Conservation (phyloP, 257 asterid genomes). For the Penstemon newberryi region DNA sequence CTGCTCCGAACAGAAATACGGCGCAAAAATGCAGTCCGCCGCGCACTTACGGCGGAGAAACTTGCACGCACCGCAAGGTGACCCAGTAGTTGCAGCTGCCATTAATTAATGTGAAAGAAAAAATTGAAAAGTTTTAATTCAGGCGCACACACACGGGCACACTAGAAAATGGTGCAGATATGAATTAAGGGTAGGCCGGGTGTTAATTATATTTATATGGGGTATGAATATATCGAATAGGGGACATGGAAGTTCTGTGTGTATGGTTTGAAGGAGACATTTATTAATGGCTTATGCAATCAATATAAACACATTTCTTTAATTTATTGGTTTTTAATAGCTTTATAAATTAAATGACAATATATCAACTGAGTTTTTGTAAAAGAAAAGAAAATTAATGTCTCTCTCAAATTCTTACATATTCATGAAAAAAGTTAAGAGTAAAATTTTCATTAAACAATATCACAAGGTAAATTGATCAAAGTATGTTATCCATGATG, state of each 20-base stretch:
- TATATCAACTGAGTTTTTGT: background rate
- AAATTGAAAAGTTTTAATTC: background rate
- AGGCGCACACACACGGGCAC: slow-evolving; percentile 57
- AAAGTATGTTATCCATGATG: too few species aligned
- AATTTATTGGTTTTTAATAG: background rate
- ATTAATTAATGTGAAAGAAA: background rate
- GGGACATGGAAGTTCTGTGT: slow-evolving; percentile 59
- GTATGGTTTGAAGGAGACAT: slow-evolving; percentile 76
- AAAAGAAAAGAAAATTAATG: too few species aligned
- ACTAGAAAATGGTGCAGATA: slow-evolving; percentile 56
- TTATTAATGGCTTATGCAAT: slow-evolving; percentile 64
- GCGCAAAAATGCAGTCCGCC: slow-evolving; percentile 76
- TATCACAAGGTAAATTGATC: too few species aligned
- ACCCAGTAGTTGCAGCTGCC: slow-evolving; percentile 46
- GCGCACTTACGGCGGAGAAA: slow-evolving; percentile 86
- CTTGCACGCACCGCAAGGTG: slow-evolving; percentile 99
- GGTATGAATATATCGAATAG: slow-evolving; percentile 14
- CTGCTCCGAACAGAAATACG: slow-evolving; percentile 80
- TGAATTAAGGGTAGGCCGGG: background rate
- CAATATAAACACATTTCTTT: slow-evolving; percentile 30
- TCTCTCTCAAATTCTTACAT: too few species aligned
- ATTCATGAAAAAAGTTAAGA: too few species aligned
- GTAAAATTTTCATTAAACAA: too few species aligned
- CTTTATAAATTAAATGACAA: background rate
- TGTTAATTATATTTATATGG: background rate